Evolutionary conservation across 352 stramenopile genomes (phyloP).

Genomic region (Phytophthora agathidicida): DNA sequence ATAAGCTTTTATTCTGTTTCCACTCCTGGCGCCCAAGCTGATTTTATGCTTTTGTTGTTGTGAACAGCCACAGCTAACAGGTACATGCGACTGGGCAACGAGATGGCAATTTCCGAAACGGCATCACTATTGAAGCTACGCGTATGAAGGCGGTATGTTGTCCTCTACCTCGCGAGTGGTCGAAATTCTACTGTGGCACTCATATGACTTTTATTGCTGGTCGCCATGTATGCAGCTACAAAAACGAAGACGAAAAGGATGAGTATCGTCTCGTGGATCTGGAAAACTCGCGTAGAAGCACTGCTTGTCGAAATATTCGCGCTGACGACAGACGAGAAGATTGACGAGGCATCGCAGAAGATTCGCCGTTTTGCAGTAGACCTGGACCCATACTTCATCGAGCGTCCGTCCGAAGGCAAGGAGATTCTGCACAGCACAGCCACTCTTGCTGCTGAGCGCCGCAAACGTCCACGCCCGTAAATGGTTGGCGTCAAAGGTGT

Average conservation of each 20-base stretch:
- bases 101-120: slow-evolving; percentile 85
- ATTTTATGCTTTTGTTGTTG: not conserved
- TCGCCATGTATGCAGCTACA: slow-evolving; percentile 42
- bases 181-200: too few species aligned
- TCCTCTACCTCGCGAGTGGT: not conserved
- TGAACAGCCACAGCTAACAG: slow-evolving; percentile 76
- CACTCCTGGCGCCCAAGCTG: not conserved
- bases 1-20: not conserved
- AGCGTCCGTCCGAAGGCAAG: slow-evolving; percentile 83
- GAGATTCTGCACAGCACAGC: slow-evolving; percentile 86
- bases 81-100: slow-evolving; percentile 84
- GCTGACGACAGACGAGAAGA: slow-evolving; percentile 86
- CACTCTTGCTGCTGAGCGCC: slow-evolving; percentile 76
- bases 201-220: too few species aligned
- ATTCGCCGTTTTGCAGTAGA: slow-evolving; percentile 84
- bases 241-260: slow-evolving; percentile 85
- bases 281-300: slow-evolving; percentile 84
- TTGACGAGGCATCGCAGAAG: slow-evolving; percentile 83
- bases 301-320: slow-evolving; percentile 86
- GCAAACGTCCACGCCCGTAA: slow-evolving; percentile 73
- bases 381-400: slow-evolving; percentile 86
- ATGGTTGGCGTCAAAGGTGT: not conserved
- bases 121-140: slow-evolving; percentile 84
- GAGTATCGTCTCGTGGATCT: slow-evolving; percentile 85
- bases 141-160: slow-evolving; percentile 82